Percentiles rank a stretch among this genome's conserved stretches.
phyloP scores from a whole-genome alignment of 371 early-diverging fungal genomes.

The Syncephalastrum monosporum region DNA sequence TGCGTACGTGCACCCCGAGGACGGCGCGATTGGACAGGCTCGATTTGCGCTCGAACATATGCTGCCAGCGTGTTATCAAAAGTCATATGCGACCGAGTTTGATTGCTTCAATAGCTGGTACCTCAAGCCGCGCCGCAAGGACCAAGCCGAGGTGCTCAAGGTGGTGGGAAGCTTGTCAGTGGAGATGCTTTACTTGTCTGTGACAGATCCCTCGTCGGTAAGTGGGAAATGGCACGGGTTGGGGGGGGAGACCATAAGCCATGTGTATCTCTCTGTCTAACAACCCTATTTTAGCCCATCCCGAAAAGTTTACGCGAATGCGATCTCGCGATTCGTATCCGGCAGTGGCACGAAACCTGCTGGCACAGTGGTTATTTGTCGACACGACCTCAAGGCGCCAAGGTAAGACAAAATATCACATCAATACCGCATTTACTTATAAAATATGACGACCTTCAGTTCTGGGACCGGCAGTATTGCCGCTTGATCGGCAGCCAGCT shows the following conservation, averaged over 20 bases:
- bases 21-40: slow-evolving; percentile 46
- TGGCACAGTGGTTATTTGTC: slow-evolving; percentile 37
- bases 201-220: slow-evolving; percentile 24
- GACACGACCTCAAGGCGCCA: slow-evolving; percentile 25
- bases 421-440: not conserved
- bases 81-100: slow-evolving; percentile 36
- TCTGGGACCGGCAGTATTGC: slow-evolving; percentile 41
- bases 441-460: slow-evolving; percentile 17
- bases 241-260: too few species aligned
- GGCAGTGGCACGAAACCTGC: slow-evolving; percentile 45
- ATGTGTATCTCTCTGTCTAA: not conserved
- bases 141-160: slow-evolving; percentile 21
- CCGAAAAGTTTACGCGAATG: slow-evolving; percentile 45
- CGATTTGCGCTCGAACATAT: slow-evolving; percentile 41
- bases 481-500: slow-evolving; percentile 41
- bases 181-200: slow-evolving; percentile 32
- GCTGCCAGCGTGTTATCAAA: slow-evolving; percentile 38
- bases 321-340: slow-evolving; percentile 39
- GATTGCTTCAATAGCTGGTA: slow-evolving; percentile 50
- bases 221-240: not conserved
- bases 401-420: slow-evolving; percentile 19
- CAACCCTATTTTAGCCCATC: slow-evolving; percentile 21
- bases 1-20: slow-evolving; percentile 42
- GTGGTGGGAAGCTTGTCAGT: slow-evolving; percentile 27
- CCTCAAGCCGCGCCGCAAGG: slow-evolving; percentile 20